A percentile compares a stretch with the other conserved stretches of the same genome.
Conservation (phyloP, 345 rosid genomes). For the Noccaea caerulescens region DNA sequence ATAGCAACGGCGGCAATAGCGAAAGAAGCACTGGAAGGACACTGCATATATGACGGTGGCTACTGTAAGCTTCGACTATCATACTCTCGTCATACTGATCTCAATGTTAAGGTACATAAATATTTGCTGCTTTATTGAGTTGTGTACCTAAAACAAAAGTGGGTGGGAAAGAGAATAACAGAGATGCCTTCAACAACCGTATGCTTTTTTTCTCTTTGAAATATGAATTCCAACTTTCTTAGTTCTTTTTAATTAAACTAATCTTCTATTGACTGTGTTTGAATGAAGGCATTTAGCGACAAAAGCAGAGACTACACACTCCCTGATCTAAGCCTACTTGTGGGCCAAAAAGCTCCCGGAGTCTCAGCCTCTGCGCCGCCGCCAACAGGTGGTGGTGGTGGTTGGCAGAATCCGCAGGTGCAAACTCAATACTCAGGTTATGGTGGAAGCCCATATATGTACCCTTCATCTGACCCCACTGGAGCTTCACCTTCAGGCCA, state of each 20-base stretch:
- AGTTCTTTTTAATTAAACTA: constrained; percentile 1
- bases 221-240: constrained; percentile 13
- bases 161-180: constrained; percentile 39
- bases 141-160: constrained; percentile 14
- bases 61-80: constrained; percentile 99
- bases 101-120: constrained; percentile 96
- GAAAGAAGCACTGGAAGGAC: constrained; percentile 94
- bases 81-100: constrained; percentile 99
- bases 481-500: constrained; percentile 44
- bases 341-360: constrained; percentile 57
- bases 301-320: constrained; percentile 95
- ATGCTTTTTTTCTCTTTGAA: constrained; percentile 52
- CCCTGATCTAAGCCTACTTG: constrained; percentile 59
- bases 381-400: constrained; percentile 46
- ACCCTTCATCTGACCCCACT: constrained; percentile 45
- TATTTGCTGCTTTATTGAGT: constrained; percentile 59
- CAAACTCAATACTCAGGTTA: constrained; percentile 47
- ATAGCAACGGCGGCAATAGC: constrained; percentile 78
- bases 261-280: constrained; percentile 10
- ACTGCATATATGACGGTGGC: constrained; percentile 99
- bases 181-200: constrained; percentile 49
- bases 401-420: constrained; percentile 69
- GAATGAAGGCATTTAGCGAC: constrained; percentile 79
- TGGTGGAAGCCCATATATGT: constrained; percentile 51
- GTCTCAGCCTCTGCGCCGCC: constrained; percentile 53